Evolutionary conservation across 768 basidiomycete species (phyloP), one percentile per base, ranked within the genome.

Genomic region (Rhodosporidiobolus sp.): DNA sequence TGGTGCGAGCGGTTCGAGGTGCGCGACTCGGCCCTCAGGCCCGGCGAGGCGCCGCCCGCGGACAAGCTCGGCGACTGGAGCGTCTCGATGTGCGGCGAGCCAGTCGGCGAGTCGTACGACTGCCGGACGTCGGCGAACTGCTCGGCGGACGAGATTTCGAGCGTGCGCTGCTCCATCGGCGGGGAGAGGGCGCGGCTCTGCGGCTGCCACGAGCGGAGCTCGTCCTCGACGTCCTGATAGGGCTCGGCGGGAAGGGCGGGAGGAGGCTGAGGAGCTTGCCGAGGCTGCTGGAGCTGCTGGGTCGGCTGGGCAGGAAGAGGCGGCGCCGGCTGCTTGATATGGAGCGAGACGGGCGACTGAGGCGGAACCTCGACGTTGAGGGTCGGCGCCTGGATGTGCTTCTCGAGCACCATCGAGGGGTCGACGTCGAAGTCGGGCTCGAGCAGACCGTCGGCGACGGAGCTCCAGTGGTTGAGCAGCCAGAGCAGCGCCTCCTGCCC

Each of bases 401-500:
- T 45, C 6, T 68, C 60, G 67, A 55, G 54, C 16, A 56, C 16
- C 32, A 35, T 69, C 58, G 49, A 53, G n/a, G 53, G 54, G 38
- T 71, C 70, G 54, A 75, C 32, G 61, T 75, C 70, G n/a, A 75
- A 75, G 48, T 75, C 74, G 48, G 66, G 63, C 58, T 69, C 71
- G 62, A 76, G 70, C 4, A 73, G 69, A 11, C 71, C 70, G 26
- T 72, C 68, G 1, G 75, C 71, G 60, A 76, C 54, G 16, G 67
- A 20, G 32, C 56, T 59, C 75, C 75, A 76, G 53, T 72, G 48
- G 14, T n/a, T 38, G 34, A 76, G 75, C 1, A 76, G 68, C 68
- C 71, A 76, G 10, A 50, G 45, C 8, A 76, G 65, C 4, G 67
- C 75, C 28, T 69, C 61, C 22, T 69, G 56, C 20, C 65, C 75